phyloP scores from a whole-genome alignment of 2,329 filamentous ascomycete species.

The Sclerotinia minor region DNA sequence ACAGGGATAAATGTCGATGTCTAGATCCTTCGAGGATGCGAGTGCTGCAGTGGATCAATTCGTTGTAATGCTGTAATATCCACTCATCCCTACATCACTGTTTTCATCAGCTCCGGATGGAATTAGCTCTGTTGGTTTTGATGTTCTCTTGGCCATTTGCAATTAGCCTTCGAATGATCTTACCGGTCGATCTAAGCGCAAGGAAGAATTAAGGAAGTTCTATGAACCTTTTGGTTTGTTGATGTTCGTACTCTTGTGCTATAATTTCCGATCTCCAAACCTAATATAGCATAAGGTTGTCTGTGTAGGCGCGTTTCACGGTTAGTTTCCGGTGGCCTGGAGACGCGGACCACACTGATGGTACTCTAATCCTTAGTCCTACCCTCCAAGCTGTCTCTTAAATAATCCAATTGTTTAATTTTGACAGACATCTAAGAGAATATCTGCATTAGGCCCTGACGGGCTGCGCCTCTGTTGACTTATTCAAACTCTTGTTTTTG shows the following conservation, averaged over 20 bases:
- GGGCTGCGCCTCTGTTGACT: slow-evolving; percentile 1
- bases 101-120: neutral
- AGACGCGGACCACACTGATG: slow-evolving; percentile 15
- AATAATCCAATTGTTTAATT: neutral
- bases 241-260: neutral
- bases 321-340: slow-evolving; percentile 6
- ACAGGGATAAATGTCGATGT: slow-evolving; percentile 7
- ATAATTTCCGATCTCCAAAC: neutral
- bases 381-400: neutral
- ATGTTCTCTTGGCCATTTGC: neutral
- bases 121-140: neutral
- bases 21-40: slow-evolving; percentile 12
- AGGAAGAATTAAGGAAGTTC: neutral
- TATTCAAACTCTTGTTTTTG: neutral
- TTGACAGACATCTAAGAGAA: neutral
- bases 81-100: slow-evolving; percentile 1
- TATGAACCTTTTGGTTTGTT: neutral
- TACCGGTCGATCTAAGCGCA: slow-evolving; percentile 2
- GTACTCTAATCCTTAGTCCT: slow-evolving; percentile 14
- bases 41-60: slow-evolving; percentile 15
- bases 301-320: slow-evolving; percentile 2
- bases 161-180: neutral
- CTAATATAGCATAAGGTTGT: neutral
- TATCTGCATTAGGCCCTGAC: neutral
- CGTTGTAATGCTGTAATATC: slow-evolving; percentile 4